A percentile compares a stretch with the other conserved stretches of the same genome.
These are phyloP conservation scores for Chenopodium berlandieri DNA, from an alignment of 148 eudicot genomes.

Conservation along the genomic window DNA sequence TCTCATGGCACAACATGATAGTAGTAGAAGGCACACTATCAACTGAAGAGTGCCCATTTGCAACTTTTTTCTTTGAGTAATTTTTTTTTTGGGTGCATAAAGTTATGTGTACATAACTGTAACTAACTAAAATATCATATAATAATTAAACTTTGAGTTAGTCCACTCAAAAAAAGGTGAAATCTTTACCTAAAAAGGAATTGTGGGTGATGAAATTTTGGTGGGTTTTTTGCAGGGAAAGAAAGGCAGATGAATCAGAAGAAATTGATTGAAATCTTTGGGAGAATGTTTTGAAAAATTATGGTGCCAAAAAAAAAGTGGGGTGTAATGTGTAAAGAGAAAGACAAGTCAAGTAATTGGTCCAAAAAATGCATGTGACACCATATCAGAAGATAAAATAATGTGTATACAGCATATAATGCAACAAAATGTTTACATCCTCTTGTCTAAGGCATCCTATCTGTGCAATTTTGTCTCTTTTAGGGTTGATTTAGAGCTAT, in stretches of 20 bases:
- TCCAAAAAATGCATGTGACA: constrained; percentile 37
- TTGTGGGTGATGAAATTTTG: constrained; percentile 5
- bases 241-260: background rate
- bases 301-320: constrained; percentile 7
- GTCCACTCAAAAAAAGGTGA: background rate
- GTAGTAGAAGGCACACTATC: constrained; percentile 21
- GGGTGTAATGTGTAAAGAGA: background rate
- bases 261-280: constrained; percentile 21
- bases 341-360: constrained; percentile 25
- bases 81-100: background rate
- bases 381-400: background rate
- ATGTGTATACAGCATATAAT: constrained; percentile 2
- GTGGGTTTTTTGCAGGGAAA: constrained; percentile 11
- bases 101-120: constrained; percentile 2
- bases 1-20: constrained; percentile 18
- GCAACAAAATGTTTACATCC: constrained; percentile 13
- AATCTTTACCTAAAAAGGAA: constrained; percentile 1
- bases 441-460: constrained; percentile 29
- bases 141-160: background rate
- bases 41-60: constrained; percentile 13
- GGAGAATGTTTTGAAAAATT: constrained; percentile 22
- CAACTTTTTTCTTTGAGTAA: background rate
- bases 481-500: background rate
- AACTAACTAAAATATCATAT: constrained; percentile 1
- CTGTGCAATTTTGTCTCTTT: constrained; percentile 26